Evolutionary conservation across 805 yeast species (phyloP).

Genomic region (Yamadazyma nakazawae): DNA sequence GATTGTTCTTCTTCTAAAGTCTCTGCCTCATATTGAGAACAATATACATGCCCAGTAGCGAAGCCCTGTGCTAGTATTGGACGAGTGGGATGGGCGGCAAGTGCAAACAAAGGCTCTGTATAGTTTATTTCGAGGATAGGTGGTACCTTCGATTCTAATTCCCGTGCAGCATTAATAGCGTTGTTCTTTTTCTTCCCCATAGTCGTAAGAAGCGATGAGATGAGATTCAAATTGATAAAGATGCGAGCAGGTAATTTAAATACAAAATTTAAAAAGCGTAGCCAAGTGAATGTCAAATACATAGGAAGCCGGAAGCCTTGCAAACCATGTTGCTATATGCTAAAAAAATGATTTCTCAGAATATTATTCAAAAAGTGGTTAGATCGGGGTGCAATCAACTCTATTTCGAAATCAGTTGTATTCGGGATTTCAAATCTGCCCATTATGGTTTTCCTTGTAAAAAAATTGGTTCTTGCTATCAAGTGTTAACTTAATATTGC

Average conservation of each 20-base stretch:
- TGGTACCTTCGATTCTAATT: slow-evolving; percentile 31
- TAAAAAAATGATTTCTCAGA: too few species aligned
- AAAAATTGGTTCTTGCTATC: too few species aligned
- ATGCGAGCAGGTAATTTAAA: not conserved
- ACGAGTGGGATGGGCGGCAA: slow-evolving; percentile 73
- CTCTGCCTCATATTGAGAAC: slow-evolving; percentile 56
- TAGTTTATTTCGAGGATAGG: slow-evolving; percentile 48
- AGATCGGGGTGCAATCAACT: too few species aligned
- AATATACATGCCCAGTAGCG: slow-evolving; percentile 75
- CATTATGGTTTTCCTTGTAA: too few species aligned
- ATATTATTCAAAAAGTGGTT: too few species aligned
- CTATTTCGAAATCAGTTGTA: too few species aligned
- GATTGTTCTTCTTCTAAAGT: slow-evolving; percentile 35
- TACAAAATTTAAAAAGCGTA: too few species aligned
- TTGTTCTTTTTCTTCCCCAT: slow-evolving; percentile 28
- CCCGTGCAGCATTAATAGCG: slow-evolving; percentile 24
- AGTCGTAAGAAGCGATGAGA: slow-evolving; percentile 7
- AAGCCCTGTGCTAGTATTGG: slow-evolving; percentile 67
- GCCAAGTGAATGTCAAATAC: too few species aligned
- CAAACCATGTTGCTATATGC: too few species aligned
- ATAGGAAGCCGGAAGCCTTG: too few species aligned
- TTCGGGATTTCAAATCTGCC: too few species aligned
- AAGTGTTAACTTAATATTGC: too few species aligned
- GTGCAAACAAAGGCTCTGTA: slow-evolving; percentile 67
- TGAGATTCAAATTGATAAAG: not conserved